Evolutionary conservation across 2,329 filamentous ascomycete genomes (phyloP), one percentile per base, ranked within the genome.

Genomic region (Xylariaceae sp.): DNA sequence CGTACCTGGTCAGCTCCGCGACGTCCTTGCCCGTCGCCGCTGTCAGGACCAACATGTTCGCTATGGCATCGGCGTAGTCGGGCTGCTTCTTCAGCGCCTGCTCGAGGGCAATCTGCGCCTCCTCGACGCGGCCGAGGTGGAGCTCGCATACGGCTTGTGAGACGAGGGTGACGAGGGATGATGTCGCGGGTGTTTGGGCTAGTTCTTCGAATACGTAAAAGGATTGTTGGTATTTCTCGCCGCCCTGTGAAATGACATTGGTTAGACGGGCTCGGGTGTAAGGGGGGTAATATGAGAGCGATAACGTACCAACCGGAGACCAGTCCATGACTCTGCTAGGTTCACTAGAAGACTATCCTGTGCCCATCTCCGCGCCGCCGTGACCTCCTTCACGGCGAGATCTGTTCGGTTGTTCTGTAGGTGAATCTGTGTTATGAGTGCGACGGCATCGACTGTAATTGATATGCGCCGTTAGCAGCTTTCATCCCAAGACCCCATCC

Each of bases 151-250:
- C 86, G 30, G 92, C 93, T 77, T 97, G 94, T 17, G 90, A 88
- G 62, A 96, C 85, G 57, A 97, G 83, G 15, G 85, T 88, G 66
- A 87, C 81, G 55, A 87, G 81, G 13, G 90, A 90, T 53, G 90
- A 87, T 15, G 90, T 92, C 37, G 89, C 86, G 2, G 92, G 88
- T 34, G 90, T 88, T 72, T 96, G 90, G 3, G 94, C 93, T 53
- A 97, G 84, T 75, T 99, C 94, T 76, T 97, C 93, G 71, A 91
- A 97, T 62, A 97, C 93, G 80, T 99, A 97, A 76, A 96, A 97
- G 15, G 93, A 88, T 71, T 94, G 90, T 72, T 97, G 94, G 76
- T 97, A 97, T 74, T 91, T 94, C 68, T 96, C 92, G 66, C 92
- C 92, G 71, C 93, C 93, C 88, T 96, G 5, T 63, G n/a, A n/a